Evolutionary conservation across 306 rosid species (phyloP), one percentile per base, ranked within the genome.

Genomic region (Cucurbita maxima): DNA sequence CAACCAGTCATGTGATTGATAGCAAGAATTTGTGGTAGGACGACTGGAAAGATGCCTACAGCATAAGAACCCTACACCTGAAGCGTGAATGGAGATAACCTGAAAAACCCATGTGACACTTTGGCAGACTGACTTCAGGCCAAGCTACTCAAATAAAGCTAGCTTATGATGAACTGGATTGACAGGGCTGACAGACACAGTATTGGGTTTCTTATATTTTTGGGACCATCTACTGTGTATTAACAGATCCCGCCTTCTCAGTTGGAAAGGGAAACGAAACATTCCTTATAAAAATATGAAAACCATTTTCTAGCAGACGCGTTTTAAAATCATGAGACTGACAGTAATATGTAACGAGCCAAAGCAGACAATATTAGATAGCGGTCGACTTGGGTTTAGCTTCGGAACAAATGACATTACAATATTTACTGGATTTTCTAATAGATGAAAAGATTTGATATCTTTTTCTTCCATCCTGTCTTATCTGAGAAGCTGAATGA

Each of bases 41-140:
- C 53, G 36, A 79, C 57, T 15, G 52, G 30, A 58, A 78, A 53
- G 77, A 78, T 72, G 69, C 78, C 67, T 72, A 74, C 34, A 20
- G 63, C 56, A 69, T 14, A 10, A 16, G 43, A 77, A 44, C 47
- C 78, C 82, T 70, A 56, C 80, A 8, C 38, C 58, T 70, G 37
- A 74, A 8, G 55, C 7, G 12, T 41, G 7, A 22, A 68, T 47
- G 73, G 80, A 79, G 34, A 68, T 64, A 52, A 62, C 40, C 56
- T 16, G 70, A 78, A 38, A 60, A 76, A 76, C 75, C 82, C 89
- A 78, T 76, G 82, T 80, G 77, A 75, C 72, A 74, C 81, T 57
- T 75, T 72, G 76, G 64, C 72, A 78, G 66, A 55, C 74, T 58
- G 70, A 58, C 47, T 61, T 55, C n/a, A 55, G 70, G 59, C 79